phyloP scores from a whole-genome alignment of 306 rosid species.

The Delonix regia region DNA sequence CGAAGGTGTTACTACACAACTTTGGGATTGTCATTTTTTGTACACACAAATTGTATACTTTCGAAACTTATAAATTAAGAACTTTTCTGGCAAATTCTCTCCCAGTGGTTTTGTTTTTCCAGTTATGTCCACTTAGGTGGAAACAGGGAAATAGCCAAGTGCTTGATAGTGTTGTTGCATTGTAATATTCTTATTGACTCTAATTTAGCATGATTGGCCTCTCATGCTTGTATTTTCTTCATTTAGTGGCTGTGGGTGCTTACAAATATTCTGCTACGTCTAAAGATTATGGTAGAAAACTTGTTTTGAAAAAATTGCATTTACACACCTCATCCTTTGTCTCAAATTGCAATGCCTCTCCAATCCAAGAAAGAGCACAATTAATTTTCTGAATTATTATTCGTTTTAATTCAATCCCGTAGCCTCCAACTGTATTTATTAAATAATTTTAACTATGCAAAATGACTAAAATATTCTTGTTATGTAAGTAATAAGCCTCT shows the following conservation, averaged over 20 bases:
- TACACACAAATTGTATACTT: constrained; percentile 7
- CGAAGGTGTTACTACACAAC: constrained; percentile 22
- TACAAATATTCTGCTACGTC: not conserved
- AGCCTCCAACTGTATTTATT: not conserved
- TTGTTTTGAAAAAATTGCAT: not conserved
- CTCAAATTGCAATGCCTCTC: not conserved
- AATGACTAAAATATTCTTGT: no score
- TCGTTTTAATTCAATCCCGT: no score
- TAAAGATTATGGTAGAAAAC: not conserved
- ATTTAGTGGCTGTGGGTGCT: not conserved
- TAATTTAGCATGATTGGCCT: not conserved
- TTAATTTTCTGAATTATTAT: no score
- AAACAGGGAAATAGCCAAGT: constrained; percentile 25
- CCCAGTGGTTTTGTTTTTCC: not conserved
- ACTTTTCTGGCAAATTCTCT: constrained; percentile 4
- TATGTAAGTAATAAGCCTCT: no score
- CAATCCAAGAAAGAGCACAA: not conserved
- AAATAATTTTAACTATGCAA: not conserved
- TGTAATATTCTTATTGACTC: constrained; percentile 8
- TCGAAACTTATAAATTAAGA: not conserved
- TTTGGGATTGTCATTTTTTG: constrained; percentile 14
- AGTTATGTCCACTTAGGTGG: constrained; percentile 19
- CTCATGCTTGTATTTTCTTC: not conserved
- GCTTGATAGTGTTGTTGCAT: constrained; percentile 5
- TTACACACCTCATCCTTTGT: no score